These are phyloP conservation scores for Hymenoscyphus occultus DNA, from an alignment of 2,329 filamentous ascomycete species.

Conservation along the genomic window DNA sequence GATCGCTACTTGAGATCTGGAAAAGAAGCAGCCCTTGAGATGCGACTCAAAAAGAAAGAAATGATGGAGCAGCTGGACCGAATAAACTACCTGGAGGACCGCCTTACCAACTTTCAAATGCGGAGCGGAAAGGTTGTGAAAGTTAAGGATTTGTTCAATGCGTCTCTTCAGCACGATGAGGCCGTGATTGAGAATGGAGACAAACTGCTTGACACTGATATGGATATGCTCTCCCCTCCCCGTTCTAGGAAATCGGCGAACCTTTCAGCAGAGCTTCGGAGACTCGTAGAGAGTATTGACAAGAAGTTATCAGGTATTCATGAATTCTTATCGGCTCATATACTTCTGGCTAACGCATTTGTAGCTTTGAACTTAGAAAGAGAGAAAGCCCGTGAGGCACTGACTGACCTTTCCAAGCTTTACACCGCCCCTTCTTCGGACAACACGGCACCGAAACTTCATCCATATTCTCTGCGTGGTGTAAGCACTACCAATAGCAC, in stretches of 20 bases:
- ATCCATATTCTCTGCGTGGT: conserved; percentile 50
- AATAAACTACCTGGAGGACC: conserved; percentile 31
- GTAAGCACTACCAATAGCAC: conserved; percentile 47
- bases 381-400: conserved; percentile 30
- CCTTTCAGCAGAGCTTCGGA: conserved; percentile 31
- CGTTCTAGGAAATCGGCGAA: conserved; percentile 18
- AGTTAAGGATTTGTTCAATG: conserved; percentile 33
- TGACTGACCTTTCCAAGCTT: conserved; percentile 42
- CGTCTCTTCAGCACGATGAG: conserved; percentile 34
- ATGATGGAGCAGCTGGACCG: conserved; percentile 31
- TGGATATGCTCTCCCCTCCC: conserved; percentile 13
- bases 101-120: conserved; percentile 27
- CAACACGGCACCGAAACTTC: conserved; percentile 26
- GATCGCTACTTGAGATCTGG: conserved; percentile 50
- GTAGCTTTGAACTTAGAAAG: conserved; percentile 33
- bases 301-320: conserved; percentile 34
- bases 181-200: conserved; percentile 19
- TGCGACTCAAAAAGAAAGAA: conserved; percentile 36
- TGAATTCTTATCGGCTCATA: neutral
- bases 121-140: conserved; percentile 27
- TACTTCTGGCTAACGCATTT: conserved; percentile 20
- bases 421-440: conserved; percentile 36
- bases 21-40: conserved; percentile 46
- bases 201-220: conserved; percentile 19
- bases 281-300: conserved; percentile 34